Percentiles rank a stretch among this genome's conserved stretches.
phyloP scores from a whole-genome alignment of 2,329 filamentous ascomycete species.

The Aspergillus candidus region DNA sequence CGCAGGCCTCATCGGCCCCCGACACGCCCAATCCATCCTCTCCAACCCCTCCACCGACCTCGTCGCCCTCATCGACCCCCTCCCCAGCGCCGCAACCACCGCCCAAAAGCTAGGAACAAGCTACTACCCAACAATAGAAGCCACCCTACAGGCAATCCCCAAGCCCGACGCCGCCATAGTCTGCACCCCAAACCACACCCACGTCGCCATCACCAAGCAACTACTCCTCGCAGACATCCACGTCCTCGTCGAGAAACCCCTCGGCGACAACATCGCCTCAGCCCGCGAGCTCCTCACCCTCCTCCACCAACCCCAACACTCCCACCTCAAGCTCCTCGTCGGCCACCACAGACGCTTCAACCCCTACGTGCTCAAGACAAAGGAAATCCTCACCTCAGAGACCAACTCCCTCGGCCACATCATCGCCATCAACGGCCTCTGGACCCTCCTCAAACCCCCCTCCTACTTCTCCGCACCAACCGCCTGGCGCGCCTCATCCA shows the following conservation, averaged over 20 bases:
- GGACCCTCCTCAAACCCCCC: constrained; percentile 48
- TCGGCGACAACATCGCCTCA: constrained; percentile 36
- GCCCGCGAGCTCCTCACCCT: constrained; percentile 19
- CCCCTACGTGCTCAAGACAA: constrained; percentile 48
- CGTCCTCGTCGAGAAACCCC: constrained; percentile 54
- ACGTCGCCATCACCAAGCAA: constrained; percentile 47
- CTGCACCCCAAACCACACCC: constrained; percentile 56
- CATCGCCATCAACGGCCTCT: constrained; percentile 51
- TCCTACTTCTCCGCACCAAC: constrained; percentile 46
- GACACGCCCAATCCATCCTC: constrained; percentile 44
- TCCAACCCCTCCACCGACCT: constrained; percentile 35
- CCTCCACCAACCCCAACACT: constrained; percentile 12
- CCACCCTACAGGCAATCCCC: constrained; percentile 35
- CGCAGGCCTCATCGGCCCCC: constrained; percentile 46
- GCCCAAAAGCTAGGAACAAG: constrained; percentile 35
- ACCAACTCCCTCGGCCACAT: constrained; percentile 37
- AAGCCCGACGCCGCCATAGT: constrained; percentile 52
- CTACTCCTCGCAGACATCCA: constrained; percentile 47
- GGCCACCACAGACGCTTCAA: constrained; percentile 58
- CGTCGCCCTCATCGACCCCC: constrained; percentile 44
- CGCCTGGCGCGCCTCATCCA: constrained; percentile 43
- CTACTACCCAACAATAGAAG: constrained; percentile 37
- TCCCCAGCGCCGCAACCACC: constrained; percentile 29
- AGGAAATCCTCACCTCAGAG: constrained; percentile 37
- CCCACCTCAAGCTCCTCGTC: constrained; percentile 44